A percentile compares a stretch with the other conserved stretches of the same genome.
Conservation (phyloP, 139 green algal genomes). For the Yamagishiella unicocca region DNA sequence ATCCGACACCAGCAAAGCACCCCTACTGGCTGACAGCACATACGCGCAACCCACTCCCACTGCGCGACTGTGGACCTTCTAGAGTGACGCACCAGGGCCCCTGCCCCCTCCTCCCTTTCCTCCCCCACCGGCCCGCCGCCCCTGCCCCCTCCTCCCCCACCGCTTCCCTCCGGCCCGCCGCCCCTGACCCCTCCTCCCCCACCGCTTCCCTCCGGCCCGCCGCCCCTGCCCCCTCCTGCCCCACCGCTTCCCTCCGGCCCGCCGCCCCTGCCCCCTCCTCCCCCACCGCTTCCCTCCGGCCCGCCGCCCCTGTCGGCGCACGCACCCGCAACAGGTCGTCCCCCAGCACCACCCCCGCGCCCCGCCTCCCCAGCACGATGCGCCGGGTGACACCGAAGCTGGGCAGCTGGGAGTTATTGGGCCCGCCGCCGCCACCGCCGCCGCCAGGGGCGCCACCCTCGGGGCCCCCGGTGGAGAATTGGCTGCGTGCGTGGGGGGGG, state of each 20-base stretch:
- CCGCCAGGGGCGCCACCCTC: neutral
- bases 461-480: too few species aligned
- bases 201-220: neutral
- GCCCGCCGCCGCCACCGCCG: neutral
- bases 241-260: neutral
- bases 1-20: too few species aligned
- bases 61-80: too few species aligned
- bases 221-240: neutral
- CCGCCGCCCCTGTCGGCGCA: neutral
- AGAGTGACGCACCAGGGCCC: too few species aligned
- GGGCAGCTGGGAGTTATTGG: neutral
- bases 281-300: neutral
- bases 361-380: constrained; percentile 46
- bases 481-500: too few species aligned
- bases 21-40: too few species aligned
- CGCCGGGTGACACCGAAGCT: constrained; percentile 37
- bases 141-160: too few species aligned
- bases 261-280: too few species aligned
- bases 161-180: too few species aligned
- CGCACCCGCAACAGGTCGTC: constrained; percentile 51
- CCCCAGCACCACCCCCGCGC: constrained; percentile 45
- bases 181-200: neutral
- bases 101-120: too few species aligned
- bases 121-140: too few species aligned
- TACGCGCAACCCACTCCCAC: too few species aligned